Evolutionary conservation across 2,329 filamentous ascomycete species (phyloP).

Genomic region (Epichloe amarillans): DNA sequence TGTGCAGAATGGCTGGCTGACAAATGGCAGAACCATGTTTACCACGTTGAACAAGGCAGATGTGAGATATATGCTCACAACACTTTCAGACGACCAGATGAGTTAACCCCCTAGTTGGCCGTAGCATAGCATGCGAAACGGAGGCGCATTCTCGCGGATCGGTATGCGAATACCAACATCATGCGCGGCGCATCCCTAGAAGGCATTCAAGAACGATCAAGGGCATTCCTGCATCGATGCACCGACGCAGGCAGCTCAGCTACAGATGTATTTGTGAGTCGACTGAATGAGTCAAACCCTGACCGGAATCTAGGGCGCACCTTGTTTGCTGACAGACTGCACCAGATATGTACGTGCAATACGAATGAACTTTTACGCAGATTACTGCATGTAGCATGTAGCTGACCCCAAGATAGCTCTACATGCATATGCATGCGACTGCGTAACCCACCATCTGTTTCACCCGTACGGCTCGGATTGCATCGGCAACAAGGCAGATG

Average conservation of each 20-base stretch:
- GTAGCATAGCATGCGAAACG: conserved; percentile 53
- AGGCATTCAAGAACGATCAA: conserved; percentile 44
- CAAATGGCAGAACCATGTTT: conserved; percentile 40
- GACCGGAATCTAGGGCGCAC: neutral
- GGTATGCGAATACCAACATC: conserved; percentile 57
- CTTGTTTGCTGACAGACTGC: neutral
- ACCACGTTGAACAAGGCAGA: conserved; percentile 41
- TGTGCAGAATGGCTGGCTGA: neutral
- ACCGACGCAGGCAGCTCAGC: conserved; percentile 18
- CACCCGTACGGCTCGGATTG: conserved; percentile 51
- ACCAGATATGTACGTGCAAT: conserved; percentile 4
- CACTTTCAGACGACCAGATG: neutral
- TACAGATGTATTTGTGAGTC: conserved; percentile 46
- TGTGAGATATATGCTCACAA: conserved; percentile 20
- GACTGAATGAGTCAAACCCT: neutral
- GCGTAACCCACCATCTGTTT: conserved; percentile 56
- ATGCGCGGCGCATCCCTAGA: conserved; percentile 40
- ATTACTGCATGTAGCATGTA: neutral
- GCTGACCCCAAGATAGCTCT: conserved; percentile 20
- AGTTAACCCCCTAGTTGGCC: neutral
- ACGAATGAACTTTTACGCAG: neutral
- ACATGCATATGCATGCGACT: conserved; percentile 57
- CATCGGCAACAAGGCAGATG: conserved; percentile 39
- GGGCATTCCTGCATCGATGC: conserved; percentile 41
- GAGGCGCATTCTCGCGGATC: conserved; percentile 50